These are phyloP conservation scores for Aspergillus heteromorphus DNA, from an alignment of 495 filamentous ascomycete species.

Conservation along the genomic window DNA sequence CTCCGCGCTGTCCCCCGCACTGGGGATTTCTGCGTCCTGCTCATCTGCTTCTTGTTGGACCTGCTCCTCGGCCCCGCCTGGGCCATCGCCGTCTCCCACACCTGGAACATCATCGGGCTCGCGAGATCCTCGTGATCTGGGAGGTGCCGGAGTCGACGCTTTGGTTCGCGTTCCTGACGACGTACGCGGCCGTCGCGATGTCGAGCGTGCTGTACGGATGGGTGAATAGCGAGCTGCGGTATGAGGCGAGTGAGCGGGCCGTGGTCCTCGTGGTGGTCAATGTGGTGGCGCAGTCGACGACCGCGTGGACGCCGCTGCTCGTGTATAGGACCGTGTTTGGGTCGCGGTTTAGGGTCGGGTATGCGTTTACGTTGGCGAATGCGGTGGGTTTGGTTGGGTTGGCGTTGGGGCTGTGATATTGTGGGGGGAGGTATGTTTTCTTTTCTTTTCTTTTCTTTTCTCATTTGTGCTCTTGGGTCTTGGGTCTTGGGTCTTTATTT, in stretches of 20 bases:
- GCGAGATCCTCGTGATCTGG: constrained; percentile 46
- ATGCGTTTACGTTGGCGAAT: constrained; percentile 42
- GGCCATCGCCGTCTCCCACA: constrained; percentile 38
- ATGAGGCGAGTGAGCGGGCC: constrained; percentile 50
- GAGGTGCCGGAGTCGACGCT: constrained; percentile 40
- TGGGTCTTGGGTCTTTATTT: no score
- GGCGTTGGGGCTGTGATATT: neutral
- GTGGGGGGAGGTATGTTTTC: no score
- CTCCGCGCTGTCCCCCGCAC: constrained; percentile 32
- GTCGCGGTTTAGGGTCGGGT: constrained; percentile 44
- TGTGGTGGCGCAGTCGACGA: constrained; percentile 43
- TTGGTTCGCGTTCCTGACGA: constrained; percentile 43
- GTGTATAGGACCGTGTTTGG: constrained; percentile 41
- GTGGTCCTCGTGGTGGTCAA: constrained; percentile 50
- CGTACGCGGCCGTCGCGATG: constrained; percentile 27
- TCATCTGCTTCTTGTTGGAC: constrained; percentile 44
- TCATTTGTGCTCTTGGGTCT: no score
- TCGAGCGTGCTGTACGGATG: constrained; percentile 37
- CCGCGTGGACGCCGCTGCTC: constrained; percentile 29
- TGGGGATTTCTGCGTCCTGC: constrained; percentile 43
- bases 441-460: no score
- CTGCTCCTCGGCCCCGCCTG: constrained; percentile 34
- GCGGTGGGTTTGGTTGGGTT: constrained; percentile 35
- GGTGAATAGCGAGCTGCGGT: constrained; percentile 43
- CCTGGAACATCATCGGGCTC: constrained; percentile 32